Evolutionary conservation across 1,139 yeast genomes (phyloP), one percentile per base, ranked within the genome.

Genomic region (Yamadazyma taylorii): DNA sequence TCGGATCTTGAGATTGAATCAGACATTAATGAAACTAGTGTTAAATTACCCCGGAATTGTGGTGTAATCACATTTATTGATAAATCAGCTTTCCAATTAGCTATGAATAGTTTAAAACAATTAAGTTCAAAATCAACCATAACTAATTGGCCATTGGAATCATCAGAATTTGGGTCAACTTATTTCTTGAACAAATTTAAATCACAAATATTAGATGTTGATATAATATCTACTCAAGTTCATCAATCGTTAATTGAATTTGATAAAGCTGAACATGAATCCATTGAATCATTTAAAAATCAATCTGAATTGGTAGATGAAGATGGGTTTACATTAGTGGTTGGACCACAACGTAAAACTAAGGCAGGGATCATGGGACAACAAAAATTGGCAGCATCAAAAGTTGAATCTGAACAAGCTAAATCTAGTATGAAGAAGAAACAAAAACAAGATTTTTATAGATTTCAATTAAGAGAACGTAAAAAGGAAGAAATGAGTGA

Each of bases 401-500:
- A 75, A 31, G 66, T 68, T 2, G 73, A 63, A 38, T 50, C 60
- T 19, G 75, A 70, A 12, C 68, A 67, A 41, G 77, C 76, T 33
- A 60, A 63, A 39, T 60, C 63, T 34, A 83, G 81, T 60, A 68
- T 75, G 63, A 81, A 85, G 61, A 81, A 76, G 67, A 85, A 86
- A 62, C 94, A 89, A 51, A 87, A 89, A 69, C 76, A 77, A 48
- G 97, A 94, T 63, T 92, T 94, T 70, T 94, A 94, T 69, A 76
- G 96, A 52, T 94, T 90, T 79, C 99, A 94, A 66, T 78, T 92
- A 51, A 81, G 98, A 61, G 96, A 94, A 58, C 78, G 80, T 57
- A 92, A 90, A 75, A 92, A 92, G 71, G 80, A 78, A 47, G 96
- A 90, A 60, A 88, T 92, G 87, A 87, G 87, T 57, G 89, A 86